Evolutionary conservation across 1,284 basidiomycete species (phyloP).

Genomic region (Cutaneotrichosporon sp.): DNA sequence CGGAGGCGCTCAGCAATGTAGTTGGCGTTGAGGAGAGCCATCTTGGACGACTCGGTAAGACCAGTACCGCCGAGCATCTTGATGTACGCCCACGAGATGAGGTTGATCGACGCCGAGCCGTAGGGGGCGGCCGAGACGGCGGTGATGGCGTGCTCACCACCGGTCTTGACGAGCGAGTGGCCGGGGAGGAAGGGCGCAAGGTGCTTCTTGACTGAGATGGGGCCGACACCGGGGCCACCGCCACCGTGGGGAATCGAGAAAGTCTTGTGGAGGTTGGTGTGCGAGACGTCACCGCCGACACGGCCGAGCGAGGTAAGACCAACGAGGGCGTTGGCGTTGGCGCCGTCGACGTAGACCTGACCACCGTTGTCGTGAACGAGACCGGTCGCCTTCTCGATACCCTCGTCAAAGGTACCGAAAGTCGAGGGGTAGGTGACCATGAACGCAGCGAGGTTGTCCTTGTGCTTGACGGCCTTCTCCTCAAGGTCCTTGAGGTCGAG

Average conservation of each 20-base stretch:
- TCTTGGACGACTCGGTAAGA: conserved; percentile 76
- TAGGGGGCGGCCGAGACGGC: conserved; percentile 90
- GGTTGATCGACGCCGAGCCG: conserved; percentile 89
- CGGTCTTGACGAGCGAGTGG: conserved; percentile 73
- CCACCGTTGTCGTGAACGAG: conserved; percentile 94
- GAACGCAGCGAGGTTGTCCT: conserved; percentile 87
- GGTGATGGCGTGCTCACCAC: conserved; percentile 71
- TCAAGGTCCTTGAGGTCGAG: conserved; percentile 84
- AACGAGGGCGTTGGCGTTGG: conserved; percentile 94
- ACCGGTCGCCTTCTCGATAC: conserved; percentile 86
- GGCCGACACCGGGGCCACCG: conserved; percentile 86
- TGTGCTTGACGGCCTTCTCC: conserved; percentile 85
- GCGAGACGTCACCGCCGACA: conserved; percentile 96
- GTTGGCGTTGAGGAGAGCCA: conserved; percentile 90
- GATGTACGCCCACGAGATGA: conserved; percentile 98
- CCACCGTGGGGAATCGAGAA: conserved; percentile 82
- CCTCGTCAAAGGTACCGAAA: conserved; percentile 94
- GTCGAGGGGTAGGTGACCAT: conserved; percentile 98
- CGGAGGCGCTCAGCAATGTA: conserved; percentile 90
- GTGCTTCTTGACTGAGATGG: conserved; percentile 91
- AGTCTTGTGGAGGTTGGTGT: conserved; percentile 92
- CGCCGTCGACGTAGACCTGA: conserved; percentile 96
- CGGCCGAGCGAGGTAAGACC: conserved; percentile 92
- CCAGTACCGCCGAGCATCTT: conserved; percentile 95
- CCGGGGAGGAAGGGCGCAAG: conserved; percentile 90